Percentiles rank a stretch among this genome's conserved stretches.
Conservation (phyloP, 768 basidiomycete species). For the Suillus weaverae region DNA sequence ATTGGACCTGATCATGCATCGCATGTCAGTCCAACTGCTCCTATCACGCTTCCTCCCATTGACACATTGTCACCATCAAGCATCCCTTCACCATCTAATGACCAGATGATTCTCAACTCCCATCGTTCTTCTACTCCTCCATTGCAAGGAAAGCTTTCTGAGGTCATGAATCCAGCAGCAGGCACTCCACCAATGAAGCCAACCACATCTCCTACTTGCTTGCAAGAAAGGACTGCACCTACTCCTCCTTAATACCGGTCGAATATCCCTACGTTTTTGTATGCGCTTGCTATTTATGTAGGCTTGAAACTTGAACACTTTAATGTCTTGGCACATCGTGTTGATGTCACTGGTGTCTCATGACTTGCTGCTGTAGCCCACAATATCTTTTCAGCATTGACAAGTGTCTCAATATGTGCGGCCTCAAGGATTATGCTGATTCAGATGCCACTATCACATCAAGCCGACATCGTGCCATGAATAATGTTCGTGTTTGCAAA, state of each 20-base stretch:
- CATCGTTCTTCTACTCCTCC: slow-evolving; percentile 50
- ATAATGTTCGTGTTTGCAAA: too few species aligned
- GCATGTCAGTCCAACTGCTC: slow-evolving; percentile 35
- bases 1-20: slow-evolving; percentile 54
- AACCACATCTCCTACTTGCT: slow-evolving; percentile 54
- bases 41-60: slow-evolving; percentile 68
- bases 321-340: too few species aligned
- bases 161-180: slow-evolving; percentile 48
- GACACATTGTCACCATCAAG: slow-evolving; percentile 65
- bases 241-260: slow-evolving; percentile 22
- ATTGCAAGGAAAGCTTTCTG: slow-evolving; percentile 52
- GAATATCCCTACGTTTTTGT: slow-evolving; percentile 4
- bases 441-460: too few species aligned
- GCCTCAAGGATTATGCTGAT: too few species aligned
- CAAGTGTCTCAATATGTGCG: too few species aligned
- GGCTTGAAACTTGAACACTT: neutral
- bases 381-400: too few species aligned
- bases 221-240: slow-evolving; percentile 34
- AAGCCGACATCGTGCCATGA: too few species aligned
- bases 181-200: slow-evolving; percentile 54
- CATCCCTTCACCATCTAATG: slow-evolving; percentile 51
- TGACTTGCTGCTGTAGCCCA: too few species aligned
- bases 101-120: slow-evolving; percentile 34
- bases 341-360: too few species aligned
- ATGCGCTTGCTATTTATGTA: slow-evolving; percentile 13